Evolutionary conservation across 306 rosid genomes (phyloP).

Genomic region (Morella rubra): DNA sequence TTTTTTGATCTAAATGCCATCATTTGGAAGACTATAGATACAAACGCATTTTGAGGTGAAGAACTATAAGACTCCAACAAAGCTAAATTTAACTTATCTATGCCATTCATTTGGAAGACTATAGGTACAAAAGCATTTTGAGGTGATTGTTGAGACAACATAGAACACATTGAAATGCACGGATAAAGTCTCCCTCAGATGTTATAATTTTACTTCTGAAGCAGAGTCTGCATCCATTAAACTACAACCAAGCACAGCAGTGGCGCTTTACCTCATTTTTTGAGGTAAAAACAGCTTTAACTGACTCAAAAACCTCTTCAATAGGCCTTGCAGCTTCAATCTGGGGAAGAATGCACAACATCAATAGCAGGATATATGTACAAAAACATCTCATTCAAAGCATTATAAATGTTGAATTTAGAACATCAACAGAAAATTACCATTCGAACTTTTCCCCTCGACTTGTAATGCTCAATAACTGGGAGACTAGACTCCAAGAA

Average conservation of each 20-base stretch:
- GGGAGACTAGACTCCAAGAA: constrained; percentile 89
- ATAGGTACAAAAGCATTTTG: constrained; percentile 30
- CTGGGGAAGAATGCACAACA: constrained; percentile 42
- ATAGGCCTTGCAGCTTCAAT: constrained; percentile 80
- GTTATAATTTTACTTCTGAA: constrained; percentile 30
- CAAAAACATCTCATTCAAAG: constrained; percentile 10
- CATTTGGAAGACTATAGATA: constrained; percentile 9
- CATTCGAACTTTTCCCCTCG: constrained; percentile 79
- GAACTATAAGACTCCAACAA: constrained; percentile 4
- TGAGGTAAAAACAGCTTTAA: constrained; percentile 70
- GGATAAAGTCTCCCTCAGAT: constrained; percentile 13
- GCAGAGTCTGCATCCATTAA: constrained; percentile 41
- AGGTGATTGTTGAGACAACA: constrained; percentile 21
- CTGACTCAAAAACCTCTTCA: constrained; percentile 79
- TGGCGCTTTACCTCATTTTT: constrained; percentile 73
- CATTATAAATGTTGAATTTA: constrained; percentile 6
- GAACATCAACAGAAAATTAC: constrained; percentile 40
- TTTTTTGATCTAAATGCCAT: neutral
- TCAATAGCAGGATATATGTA: constrained; percentile 15
- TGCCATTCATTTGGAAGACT: constrained; percentile 2
- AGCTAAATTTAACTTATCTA: constrained; percentile 11
- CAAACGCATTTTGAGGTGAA: constrained; percentile 28
- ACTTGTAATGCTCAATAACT: constrained; percentile 68
- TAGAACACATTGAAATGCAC: constrained; percentile 23
- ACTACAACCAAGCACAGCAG: constrained; percentile 37